These are phyloP conservation scores for Coemansia sp. DNA, from an alignment of 192 early-diverging fungal genomes.

Conservation along the genomic window DNA sequence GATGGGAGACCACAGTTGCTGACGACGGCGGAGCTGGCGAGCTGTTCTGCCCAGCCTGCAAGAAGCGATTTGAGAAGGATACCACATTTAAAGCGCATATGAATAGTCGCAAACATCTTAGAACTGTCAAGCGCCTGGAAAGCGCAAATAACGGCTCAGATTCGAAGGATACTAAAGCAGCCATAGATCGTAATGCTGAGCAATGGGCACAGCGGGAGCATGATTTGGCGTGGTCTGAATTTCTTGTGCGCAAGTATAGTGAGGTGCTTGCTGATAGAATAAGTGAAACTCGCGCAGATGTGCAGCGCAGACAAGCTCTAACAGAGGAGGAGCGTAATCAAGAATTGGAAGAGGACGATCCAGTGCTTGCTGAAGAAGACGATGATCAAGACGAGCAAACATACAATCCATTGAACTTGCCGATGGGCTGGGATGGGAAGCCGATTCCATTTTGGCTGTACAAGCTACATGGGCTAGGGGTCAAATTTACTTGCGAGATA, in stretches of 20 bases:
- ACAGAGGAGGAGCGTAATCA: constrained; percentile 80
- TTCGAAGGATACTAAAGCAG: constrained; percentile 14
- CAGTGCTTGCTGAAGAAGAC: constrained; percentile 62
- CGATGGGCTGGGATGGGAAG: constrained; percentile 97
- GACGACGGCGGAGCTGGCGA: constrained; percentile 27
- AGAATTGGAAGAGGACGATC: constrained; percentile 70
- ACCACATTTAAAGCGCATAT: constrained; percentile 84
- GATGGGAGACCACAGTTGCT: constrained; percentile 58
- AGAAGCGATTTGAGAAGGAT: constrained; percentile 80
- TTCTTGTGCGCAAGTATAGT: constrained; percentile 60
- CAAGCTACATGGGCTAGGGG: constrained; percentile 93
- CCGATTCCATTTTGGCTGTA: constrained; percentile 99
- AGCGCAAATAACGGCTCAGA: constrained; percentile 4
- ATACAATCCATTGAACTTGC: constrained; percentile 95
- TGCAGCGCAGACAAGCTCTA: constrained; percentile 89
- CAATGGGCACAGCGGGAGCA: constrained; percentile 58
- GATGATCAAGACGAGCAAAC: constrained; percentile 85
- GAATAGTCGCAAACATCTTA: constrained; percentile 88
- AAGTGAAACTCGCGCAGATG: constrained; percentile 81
- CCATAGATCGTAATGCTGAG: constrained; percentile 22
- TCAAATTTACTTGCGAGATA: constrained; percentile 94
- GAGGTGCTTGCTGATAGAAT: constrained; percentile 57
- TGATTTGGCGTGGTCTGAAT: constrained; percentile 65
- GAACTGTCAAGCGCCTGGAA: constrained; percentile 57
- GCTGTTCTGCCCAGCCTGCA: constrained; percentile 75